A percentile compares a stretch with the other conserved stretches of the same genome.
Evolutionary conservation across 495 filamentous ascomycete genomes (phyloP).

Genomic region (Aspergillus affinis): DNA sequence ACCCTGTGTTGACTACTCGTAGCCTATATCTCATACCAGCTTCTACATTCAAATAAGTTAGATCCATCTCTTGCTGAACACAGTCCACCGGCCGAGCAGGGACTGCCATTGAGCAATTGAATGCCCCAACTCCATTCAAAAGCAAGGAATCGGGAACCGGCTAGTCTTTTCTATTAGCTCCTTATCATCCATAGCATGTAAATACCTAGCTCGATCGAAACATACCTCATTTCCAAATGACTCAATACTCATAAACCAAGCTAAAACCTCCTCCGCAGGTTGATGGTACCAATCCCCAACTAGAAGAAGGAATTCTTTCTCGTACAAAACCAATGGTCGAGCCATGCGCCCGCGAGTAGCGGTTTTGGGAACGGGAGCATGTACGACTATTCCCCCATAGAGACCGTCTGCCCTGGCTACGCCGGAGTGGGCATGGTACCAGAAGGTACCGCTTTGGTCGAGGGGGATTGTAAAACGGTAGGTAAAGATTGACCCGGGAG

Average conservation of each 20-base stretch:
- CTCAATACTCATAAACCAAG: slow-evolving; percentile 45
- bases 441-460: slow-evolving; percentile 74
- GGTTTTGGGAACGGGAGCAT: slow-evolving; percentile 51
- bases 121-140: slow-evolving; percentile 49
- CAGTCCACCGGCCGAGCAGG: slow-evolving; percentile 50
- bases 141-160: slow-evolving; percentile 54
- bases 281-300: slow-evolving; percentile 58
- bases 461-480: slow-evolving; percentile 76
- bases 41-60: slow-evolving; percentile 24
- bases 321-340: slow-evolving; percentile 7
- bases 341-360: slow-evolving; percentile 29
- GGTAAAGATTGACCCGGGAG: slow-evolving; percentile 62
- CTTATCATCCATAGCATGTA: neutral
- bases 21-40: slow-evolving; percentile 25
- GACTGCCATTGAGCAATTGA: slow-evolving; percentile 49
- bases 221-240: slow-evolving; percentile 49
- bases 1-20: slow-evolving; percentile 44
- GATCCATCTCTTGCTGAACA: slow-evolving; percentile 18
- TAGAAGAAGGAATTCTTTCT: slow-evolving; percentile 44
- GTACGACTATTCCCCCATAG: slow-evolving; percentile 68
- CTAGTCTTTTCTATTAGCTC: slow-evolving; percentile 14
- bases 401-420: slow-evolving; percentile 73
- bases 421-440: slow-evolving; percentile 75
- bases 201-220: slow-evolving; percentile 1
- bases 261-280: slow-evolving; percentile 36